Evolutionary conservation across 2,329 filamentous ascomycete species (phyloP), one percentile per base, ranked within the genome.

Genomic region (Didymella segeticola): DNA sequence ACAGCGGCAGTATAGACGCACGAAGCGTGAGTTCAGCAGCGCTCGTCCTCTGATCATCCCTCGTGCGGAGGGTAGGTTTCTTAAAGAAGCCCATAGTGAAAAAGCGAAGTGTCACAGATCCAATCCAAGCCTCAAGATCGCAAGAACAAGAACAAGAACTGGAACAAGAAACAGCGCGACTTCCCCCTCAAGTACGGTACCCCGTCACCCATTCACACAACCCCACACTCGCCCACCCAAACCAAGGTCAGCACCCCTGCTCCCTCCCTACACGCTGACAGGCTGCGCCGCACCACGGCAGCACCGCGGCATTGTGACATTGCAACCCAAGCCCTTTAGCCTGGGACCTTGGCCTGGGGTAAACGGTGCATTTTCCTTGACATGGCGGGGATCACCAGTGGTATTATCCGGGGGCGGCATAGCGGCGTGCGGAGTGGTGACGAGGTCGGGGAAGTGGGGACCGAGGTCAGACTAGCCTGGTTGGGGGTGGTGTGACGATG

Each of bases 1-100:
- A 77, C 38, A 90, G 80, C 3, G 88, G 89, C 61, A 83, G 83
- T 47, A 91, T 79, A 11, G 87, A 90, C 65, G 89, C 80, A 46
- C 85, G 79, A 25, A 90, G 70, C 0, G 86, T 89, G 57, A 91
- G 77, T 70, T 89, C 81, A n/a, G 82, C 79, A 17, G 83, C 82
- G 19, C 75, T 78, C 3, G 83, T 85, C 47, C 81, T 75, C 64
- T 78, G 72, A 50, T 77, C 73, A 47, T 74, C 70, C 50, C 68
- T 65, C 37, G 62, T 64, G 50, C 67, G 70, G 34, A 74, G 58
- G 22, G 59, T 64, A 15, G 63, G 62, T 43, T 49, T 67, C 51
- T 68, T 66, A 54, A 74, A 71, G 48, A 74, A 68, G 3, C 56
- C 62, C 70, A 73, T 73, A n/a, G n/a, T n/a, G n/a, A n/a, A n/a